Percentiles rank a stretch among this genome's conserved stretches.
Conservation (phyloP, 192 early-diverging fungal genomes). For the Coemansia sp. region DNA sequence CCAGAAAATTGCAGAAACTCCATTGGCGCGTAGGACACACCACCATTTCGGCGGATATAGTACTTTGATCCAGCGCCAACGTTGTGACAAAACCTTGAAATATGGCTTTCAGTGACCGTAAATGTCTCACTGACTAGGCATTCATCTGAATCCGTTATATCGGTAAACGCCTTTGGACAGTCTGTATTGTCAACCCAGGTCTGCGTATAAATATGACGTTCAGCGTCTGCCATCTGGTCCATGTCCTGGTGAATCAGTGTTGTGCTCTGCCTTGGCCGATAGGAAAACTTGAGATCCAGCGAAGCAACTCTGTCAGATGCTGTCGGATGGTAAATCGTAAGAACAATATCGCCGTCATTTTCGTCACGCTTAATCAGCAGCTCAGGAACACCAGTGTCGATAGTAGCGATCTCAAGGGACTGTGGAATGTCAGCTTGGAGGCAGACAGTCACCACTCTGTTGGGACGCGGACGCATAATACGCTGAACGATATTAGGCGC, state of each 20-base stretch:
- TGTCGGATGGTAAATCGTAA: slow-evolving; percentile 10
- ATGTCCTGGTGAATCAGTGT: slow-evolving; percentile 1
- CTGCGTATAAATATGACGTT: slow-evolving; percentile 2
- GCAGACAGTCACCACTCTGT: slow-evolving; percentile 39
- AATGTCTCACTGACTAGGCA: background rate
- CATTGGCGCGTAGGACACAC: slow-evolving; percentile 70
- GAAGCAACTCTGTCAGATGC: background rate
- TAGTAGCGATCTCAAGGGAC: slow-evolving; percentile 12
- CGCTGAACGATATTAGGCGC: slow-evolving; percentile 60
- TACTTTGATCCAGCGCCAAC: slow-evolving; percentile 62
- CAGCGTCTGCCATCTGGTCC: background rate
- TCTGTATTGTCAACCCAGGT: slow-evolving; percentile 13
- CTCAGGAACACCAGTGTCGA: slow-evolving; percentile 43
- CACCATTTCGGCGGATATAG: slow-evolving; percentile 49
- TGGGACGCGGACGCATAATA: slow-evolving; percentile 60
- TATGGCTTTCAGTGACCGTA: slow-evolving; percentile 66
- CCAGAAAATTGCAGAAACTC: slow-evolving; percentile 84
- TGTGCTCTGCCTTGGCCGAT: background rate
- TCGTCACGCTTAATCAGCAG: background rate
- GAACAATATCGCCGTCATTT: background rate
- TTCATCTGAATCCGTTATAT: background rate
- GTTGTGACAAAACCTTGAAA: slow-evolving; percentile 79
- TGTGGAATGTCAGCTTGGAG: background rate
- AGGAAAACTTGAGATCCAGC: slow-evolving; percentile 1
- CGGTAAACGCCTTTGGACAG: background rate